Base-by-base conservation (phyloP, 2,329 filamentous ascomycete genomes). In the Mycogone perniciosa region DNA sequence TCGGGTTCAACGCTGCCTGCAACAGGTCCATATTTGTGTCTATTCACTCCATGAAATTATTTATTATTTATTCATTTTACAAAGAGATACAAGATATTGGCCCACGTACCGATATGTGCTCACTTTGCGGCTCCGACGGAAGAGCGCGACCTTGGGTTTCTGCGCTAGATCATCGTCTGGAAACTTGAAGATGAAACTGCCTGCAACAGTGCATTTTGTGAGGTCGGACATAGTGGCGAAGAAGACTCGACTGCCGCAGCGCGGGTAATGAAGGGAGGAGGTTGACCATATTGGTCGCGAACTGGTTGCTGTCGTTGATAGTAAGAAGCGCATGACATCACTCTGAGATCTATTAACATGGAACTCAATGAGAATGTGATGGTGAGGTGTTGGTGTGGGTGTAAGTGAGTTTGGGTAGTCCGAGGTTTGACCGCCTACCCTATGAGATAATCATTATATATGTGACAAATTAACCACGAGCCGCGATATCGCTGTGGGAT, bases 21-120 rank as follows among this genome's bases (percentile, higher is more conserved):
- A 13, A 86, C 77, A 1, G 82, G 79, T 0, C 80, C 82, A 45
- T 82, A 74, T 60, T 76, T 81, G 59, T 75, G 75, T 59, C 75
- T 77, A 5, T 20, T 1, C 10, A 20, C 11, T 39, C 37, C 41
- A 40, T 13, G 7, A 10, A 2, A 34, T 47, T 20, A 13, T 7
- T 31, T 11, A 20, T 20, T 35, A 26, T 20, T n/a, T 8, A 26
- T 8, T 26, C 6, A 20, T 27, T 41, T 9, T 30, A 48, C 35
- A 38, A 10, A n/a, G 27, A 3, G 4, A 20, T 20, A 20, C 20
- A 10, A 4, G 30, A 13, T 7, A 35, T 30, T 1, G 30, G 6
- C 9, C 4, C 34, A 60, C 74, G 55, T 66, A 84, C 80, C 67
- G 75, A 58, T 86, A 86, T 0, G 81, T 82, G 5, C 67, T 69